Conservation (phyloP, 2,329 filamentous ascomycete species). For the Neophaeococcomyces mojaviensis region DNA sequence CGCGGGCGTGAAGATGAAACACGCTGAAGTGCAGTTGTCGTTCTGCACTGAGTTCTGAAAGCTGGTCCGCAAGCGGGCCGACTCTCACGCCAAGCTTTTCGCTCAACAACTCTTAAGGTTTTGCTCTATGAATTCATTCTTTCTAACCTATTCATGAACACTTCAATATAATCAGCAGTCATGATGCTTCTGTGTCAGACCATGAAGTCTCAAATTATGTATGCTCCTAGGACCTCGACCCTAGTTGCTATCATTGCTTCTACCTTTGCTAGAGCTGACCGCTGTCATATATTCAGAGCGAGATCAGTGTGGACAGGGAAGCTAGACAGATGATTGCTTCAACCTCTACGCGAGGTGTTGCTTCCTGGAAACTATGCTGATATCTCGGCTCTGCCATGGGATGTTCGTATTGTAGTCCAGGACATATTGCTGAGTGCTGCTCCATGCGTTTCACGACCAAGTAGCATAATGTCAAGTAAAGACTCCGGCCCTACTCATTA, state of each 20-base stretch:
- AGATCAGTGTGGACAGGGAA: slow-evolving; percentile 63
- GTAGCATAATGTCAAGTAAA: slow-evolving; percentile 49
- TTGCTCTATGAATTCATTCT: too few species aligned
- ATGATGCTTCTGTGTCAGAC: too few species aligned
- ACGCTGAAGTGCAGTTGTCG: too few species aligned
- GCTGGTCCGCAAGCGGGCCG: too few species aligned
- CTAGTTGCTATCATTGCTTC: slow-evolving; percentile 40
- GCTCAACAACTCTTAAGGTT: too few species aligned
- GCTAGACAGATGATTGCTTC: slow-evolving; percentile 46
- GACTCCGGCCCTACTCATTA: slow-evolving; percentile 77
- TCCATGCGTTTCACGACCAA: not conserved
- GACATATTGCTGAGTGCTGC: not conserved
- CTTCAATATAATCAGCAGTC: too few species aligned
- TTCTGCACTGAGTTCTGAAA: too few species aligned
- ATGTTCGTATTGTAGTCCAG: slow-evolving; percentile 7
- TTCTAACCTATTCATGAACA: too few species aligned
- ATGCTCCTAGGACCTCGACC: too few species aligned
- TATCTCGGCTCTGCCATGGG: slow-evolving; percentile 5
- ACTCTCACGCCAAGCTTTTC: too few species aligned
- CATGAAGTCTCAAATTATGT: too few species aligned
- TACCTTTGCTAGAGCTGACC: slow-evolving; percentile 61
- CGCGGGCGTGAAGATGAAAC: too few species aligned
- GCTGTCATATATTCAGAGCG: slow-evolving; percentile 48
- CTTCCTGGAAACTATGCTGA: slow-evolving; percentile 19
- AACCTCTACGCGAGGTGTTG: slow-evolving; percentile 13